phyloP scores from a whole-genome alignment of 192 early-diverging fungal genomes.

The Kickxella alabastrina region DNA sequence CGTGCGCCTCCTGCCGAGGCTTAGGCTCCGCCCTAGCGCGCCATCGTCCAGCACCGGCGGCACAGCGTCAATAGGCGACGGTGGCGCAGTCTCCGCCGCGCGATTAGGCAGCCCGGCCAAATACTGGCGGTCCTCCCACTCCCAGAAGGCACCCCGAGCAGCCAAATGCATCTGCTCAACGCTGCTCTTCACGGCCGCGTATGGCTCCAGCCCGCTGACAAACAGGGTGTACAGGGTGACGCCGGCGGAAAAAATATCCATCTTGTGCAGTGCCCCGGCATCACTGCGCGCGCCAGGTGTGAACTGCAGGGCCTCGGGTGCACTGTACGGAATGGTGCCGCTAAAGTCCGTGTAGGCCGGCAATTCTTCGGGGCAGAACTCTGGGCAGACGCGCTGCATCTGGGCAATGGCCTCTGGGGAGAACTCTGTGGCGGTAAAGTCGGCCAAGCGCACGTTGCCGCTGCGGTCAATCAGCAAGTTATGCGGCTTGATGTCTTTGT shows the following conservation, averaged over 20 bases:
- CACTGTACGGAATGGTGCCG: conserved; percentile 56
- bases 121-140: conserved; percentile 53
- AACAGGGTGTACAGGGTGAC: conserved; percentile 58
- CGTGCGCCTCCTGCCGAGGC: conserved; percentile 34
- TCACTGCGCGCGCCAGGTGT: neutral
- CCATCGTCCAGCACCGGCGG: neutral
- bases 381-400: conserved; percentile 17
- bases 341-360: conserved; percentile 48
- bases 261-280: conserved; percentile 29
- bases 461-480: conserved; percentile 53
- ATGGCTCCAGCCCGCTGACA: conserved; percentile 57
- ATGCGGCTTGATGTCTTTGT: conserved; percentile 62
- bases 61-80: conserved; percentile 14
- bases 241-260: conserved; percentile 57
- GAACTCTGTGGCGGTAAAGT: conserved; percentile 49
- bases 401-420: conserved; percentile 20
- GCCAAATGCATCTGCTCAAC: conserved; percentile 61
- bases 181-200: conserved; percentile 53
- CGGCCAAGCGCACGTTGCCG: conserved; percentile 47
- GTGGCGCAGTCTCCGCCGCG: conserved; percentile 13
- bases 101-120: conserved; percentile 22
- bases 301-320: conserved; percentile 54
- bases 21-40: conserved; percentile 28
- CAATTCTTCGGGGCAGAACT: conserved; percentile 23
- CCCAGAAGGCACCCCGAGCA: conserved; percentile 61